A percentile compares a stretch with the other conserved stretches of the same genome.
These are phyloP conservation scores for Ganoderma resinaceum DNA, from an alignment of 1,284 basidiomycete genomes.

Conservation along the genomic window DNA sequence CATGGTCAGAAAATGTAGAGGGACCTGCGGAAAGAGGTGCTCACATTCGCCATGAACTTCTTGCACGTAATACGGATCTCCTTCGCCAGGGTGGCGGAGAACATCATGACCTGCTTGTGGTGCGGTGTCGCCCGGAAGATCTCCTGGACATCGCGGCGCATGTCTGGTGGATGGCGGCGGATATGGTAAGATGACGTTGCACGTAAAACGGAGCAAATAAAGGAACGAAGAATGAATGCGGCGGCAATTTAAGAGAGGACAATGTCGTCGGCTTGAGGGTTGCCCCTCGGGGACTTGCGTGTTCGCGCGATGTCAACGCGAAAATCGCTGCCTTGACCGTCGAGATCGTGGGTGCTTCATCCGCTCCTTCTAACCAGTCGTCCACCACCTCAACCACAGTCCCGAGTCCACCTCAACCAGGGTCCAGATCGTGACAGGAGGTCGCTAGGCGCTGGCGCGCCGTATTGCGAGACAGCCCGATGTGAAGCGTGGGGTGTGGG, in stretches of 20 bases:
- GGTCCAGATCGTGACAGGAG: slow-evolving; percentile 41
- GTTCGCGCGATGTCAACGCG: slow-evolving; percentile 23
- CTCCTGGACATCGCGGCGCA: slow-evolving; percentile 99
- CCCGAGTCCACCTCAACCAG: slow-evolving; percentile 32
- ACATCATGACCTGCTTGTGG: slow-evolving; percentile 99
- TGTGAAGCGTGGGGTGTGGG: slow-evolving; percentile 52
- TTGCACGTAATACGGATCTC: slow-evolving; percentile 98
- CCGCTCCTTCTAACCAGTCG: slow-evolving; percentile 14
- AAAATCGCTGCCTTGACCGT: slow-evolving; percentile 27
- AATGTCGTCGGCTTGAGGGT: slow-evolving; percentile 13
- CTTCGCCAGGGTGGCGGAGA: slow-evolving; percentile 97
- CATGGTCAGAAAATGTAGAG: too few species aligned
- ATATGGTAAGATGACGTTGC: slow-evolving; percentile 65
- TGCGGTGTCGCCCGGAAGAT: slow-evolving; percentile 99
- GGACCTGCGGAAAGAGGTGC: slow-evolving; percentile 37
- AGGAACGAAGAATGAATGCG: slow-evolving; percentile 39
- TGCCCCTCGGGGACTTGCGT: slow-evolving; percentile 25
- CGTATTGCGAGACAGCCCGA: slow-evolving; percentile 54
- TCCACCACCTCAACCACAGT: slow-evolving; percentile 17
- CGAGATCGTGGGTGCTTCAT: slow-evolving; percentile 26
- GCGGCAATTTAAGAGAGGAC: slow-evolving; percentile 13
- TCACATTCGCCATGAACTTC: slow-evolving; percentile 99
- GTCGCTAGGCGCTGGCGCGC: slow-evolving; percentile 52
- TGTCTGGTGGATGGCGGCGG: slow-evolving; percentile 83
- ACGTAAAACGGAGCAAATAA: slow-evolving; percentile 55